Evolutionary conservation across 352 stramenopile genomes (phyloP), one percentile per base, ranked within the genome.

Genomic region (Phytophthora sojae): DNA sequence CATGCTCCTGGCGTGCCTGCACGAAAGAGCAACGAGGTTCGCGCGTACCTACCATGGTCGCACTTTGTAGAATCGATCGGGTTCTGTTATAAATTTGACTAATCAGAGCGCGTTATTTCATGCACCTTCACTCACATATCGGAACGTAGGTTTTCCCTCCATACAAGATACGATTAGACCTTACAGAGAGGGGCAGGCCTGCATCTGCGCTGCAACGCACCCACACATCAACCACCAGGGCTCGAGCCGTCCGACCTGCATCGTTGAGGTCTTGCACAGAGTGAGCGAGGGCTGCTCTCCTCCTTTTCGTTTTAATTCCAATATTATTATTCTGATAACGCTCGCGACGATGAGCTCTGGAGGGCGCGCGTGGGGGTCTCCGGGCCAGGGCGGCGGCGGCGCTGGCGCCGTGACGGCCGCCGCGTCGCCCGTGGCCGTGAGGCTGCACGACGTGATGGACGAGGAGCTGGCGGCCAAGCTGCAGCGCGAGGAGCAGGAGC

Each of bases 381-480:
- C 30, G 2, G 51, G 29, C 8, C 47, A 32, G 25, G 45, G 21
- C 29, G 56, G 53, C 47, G 30, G 32, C 21, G 21, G 21, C 21
- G 21, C 21, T 30, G 26, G 42, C 14, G 56, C 61, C 3, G 69
- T 75, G 59, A 45, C 59, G 21, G 47, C 73, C 7, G 44, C 57
- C 1, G 42, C 79, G 26, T 68, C 79, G 6, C 64, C 75, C 4
- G 60, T 67, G 14, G 61, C 79, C 29, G 71, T 90, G n/a, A 88
- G 82, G 45, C 73, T 92, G 29, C 75, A 83, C 58, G 76, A 89
- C 52, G 82, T 92, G 59, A 91, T 92, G 81, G 85, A 89, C 63
- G 83, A 89, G 66, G 83, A 92, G 69, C 70, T 92, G 58, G 83
- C 83, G 25, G 76, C 69, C 57, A 92, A 88, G 63, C 80, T 92